Evolutionary conservation across 2,329 filamentous ascomycete genomes (phyloP).

Genomic region (Penicillium sp.): DNA sequence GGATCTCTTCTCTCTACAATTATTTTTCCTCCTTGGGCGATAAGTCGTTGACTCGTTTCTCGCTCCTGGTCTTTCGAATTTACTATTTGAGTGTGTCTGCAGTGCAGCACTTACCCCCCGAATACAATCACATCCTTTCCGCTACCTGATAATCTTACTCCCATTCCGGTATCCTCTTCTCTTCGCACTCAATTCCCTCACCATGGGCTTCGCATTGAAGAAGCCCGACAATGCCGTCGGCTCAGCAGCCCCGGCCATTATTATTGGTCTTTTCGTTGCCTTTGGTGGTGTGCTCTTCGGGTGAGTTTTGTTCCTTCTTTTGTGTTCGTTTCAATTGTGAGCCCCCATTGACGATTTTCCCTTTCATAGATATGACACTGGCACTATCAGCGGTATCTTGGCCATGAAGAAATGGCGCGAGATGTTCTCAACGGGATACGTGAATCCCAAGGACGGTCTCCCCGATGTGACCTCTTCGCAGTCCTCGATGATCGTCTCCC

Average conservation of each 20-base stretch:
- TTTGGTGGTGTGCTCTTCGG: conserved; percentile 64
- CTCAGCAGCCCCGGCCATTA: conserved; percentile 53
- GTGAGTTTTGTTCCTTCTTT: conserved; percentile 35
- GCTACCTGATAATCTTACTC: background rate
- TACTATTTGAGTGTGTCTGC: conserved; percentile 7
- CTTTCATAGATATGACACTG: conserved; percentile 52
- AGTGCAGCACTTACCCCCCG: conserved; percentile 6
- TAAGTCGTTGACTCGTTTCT: conserved; percentile 11
- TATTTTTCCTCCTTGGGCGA: background rate
- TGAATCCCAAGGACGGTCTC: conserved; percentile 43
- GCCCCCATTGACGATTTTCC: background rate
- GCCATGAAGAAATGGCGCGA: conserved; percentile 52
- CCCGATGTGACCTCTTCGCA: conserved; percentile 58
- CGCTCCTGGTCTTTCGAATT: background rate
- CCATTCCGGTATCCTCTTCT: background rate
- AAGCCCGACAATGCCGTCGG: conserved; percentile 52
- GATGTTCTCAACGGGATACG: conserved; percentile 39
- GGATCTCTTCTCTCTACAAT: background rate
- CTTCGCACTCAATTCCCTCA: background rate
- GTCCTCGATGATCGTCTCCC: conserved; percentile 29
- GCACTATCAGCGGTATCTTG: conserved; percentile 58
- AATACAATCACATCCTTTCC: conserved; percentile 1
- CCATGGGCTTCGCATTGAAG: conserved; percentile 50
- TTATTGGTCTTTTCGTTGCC: conserved; percentile 62
- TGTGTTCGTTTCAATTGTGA: background rate